These are phyloP conservation scores for Megacollybia platyphylla DNA, from an alignment of 1,284 basidiomycete species.

Conservation along the genomic window DNA sequence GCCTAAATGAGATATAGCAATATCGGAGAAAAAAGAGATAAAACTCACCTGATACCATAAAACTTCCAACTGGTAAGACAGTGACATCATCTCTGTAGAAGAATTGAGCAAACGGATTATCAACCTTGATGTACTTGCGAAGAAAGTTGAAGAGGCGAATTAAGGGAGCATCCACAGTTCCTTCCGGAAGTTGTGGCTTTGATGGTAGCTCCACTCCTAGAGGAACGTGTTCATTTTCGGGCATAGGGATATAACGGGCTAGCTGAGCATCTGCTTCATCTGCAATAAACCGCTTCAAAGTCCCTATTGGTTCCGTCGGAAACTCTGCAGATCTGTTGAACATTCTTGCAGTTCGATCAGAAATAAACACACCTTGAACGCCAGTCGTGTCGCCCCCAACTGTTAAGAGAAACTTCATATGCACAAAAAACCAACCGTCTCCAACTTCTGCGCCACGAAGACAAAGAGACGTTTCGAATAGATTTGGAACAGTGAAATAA, in stretches of 20 bases:
- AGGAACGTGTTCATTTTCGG: slow-evolving; percentile 23
- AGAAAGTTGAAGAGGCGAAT: slow-evolving; percentile 71
- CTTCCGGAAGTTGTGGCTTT: slow-evolving; percentile 42
- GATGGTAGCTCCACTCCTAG: slow-evolving; percentile 32
- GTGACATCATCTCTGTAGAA: slow-evolving; percentile 64
- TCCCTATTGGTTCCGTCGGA: slow-evolving; percentile 47
- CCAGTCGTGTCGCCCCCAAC: slow-evolving; percentile 61
- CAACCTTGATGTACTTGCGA: slow-evolving; percentile 33
- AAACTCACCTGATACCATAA: slow-evolving; percentile 60
- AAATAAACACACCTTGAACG: slow-evolving; percentile 39
- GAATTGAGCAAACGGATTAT: background rate
- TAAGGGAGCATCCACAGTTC: slow-evolving; percentile 62
- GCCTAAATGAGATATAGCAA: slow-evolving; percentile 26
- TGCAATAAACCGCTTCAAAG: slow-evolving; percentile 57
- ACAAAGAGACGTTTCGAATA: slow-evolving; percentile 72
- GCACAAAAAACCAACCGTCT: slow-evolving; percentile 76
- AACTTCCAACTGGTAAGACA: slow-evolving; percentile 78
- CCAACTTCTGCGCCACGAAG: slow-evolving; percentile 51
- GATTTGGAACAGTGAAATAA: slow-evolving; percentile 55
- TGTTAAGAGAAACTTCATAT: slow-evolving; percentile 66
- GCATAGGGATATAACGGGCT: slow-evolving; percentile 42
- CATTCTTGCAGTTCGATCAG: background rate
- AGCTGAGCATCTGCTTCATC: slow-evolving; percentile 61
- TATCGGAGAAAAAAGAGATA: background rate
- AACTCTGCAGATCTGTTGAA: slow-evolving; percentile 35